A percentile compares a stretch with the other conserved stretches of the same genome.
phyloP scores from a whole-genome alignment of 148 eudicot genomes.

The Nepenthes mirabilis region DNA sequence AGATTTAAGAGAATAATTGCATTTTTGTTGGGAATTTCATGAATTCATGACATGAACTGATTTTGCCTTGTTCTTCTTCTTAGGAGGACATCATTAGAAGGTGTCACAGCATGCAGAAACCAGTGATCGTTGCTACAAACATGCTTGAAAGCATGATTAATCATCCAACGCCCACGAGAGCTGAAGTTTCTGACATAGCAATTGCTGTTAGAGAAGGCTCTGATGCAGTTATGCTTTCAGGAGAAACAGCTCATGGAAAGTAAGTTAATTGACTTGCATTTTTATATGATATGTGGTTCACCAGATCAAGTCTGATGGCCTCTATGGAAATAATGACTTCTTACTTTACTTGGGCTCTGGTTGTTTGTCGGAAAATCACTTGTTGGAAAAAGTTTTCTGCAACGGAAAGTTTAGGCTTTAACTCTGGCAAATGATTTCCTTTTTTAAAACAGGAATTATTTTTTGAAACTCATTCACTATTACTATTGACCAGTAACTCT shows the following conservation, averaged over 20 bases:
- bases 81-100: slow-evolving; percentile 84
- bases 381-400: too few relatives aligned
- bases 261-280: slow-evolving; percentile 22
- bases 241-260: slow-evolving; percentile 99
- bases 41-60: not conserved
- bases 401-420: too few relatives aligned
- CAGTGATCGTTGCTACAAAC: slow-evolving; percentile 94
- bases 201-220: slow-evolving; percentile 97
- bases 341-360: too few relatives aligned
- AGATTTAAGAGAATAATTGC: not conserved
- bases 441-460: too few relatives aligned
- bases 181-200: slow-evolving; percentile 95
- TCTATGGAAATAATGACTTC: too few relatives aligned
- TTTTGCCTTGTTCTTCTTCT: slow-evolving; percentile 4
- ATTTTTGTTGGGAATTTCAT: not conserved
- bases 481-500: too few relatives aligned
- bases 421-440: too few relatives aligned
- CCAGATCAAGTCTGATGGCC: too few relatives aligned
- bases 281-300: not conserved
- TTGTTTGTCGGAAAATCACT: too few relatives aligned
- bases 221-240: slow-evolving; percentile 96
- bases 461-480: too few relatives aligned
- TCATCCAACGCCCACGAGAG: slow-evolving; percentile 95
- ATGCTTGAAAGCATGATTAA: slow-evolving; percentile 99
- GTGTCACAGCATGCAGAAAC: slow-evolving; percentile 82